These are phyloP conservation scores for Sequoia sempervirens DNA, from an alignment of 75 land plant species.

Conservation along the genomic window DNA sequence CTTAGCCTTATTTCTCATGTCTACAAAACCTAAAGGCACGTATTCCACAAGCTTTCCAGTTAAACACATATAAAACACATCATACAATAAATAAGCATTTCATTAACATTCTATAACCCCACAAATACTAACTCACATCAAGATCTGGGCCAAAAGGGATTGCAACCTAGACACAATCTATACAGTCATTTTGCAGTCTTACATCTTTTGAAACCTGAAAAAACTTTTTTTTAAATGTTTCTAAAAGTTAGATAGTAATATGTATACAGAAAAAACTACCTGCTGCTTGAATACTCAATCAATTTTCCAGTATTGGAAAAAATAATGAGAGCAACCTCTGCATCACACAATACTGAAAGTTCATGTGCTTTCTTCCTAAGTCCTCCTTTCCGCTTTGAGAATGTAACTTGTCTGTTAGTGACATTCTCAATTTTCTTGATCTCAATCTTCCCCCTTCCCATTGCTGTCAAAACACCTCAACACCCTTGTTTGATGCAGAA, in stretches of 20 bases:
- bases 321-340: constrained; percentile 18
- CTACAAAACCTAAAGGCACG: neutral
- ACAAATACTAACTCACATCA: too few species aligned
- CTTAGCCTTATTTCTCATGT: neutral
- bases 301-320: constrained; percentile 25
- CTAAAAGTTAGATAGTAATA: too few species aligned
- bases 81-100: too few species aligned
- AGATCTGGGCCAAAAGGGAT: too few species aligned
- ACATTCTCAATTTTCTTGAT: constrained; percentile 25
- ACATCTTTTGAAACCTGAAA: too few species aligned
- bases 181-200: too few species aligned
- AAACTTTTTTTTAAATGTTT: too few species aligned
- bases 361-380: constrained; percentile 29
- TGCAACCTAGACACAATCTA: too few species aligned
- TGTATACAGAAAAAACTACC: neutral
- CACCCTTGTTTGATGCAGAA: neutral
- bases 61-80: too few species aligned
- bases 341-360: constrained; percentile 25
- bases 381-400: constrained; percentile 25
- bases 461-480: neutral
- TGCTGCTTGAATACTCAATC: neutral
- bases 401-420: constrained; percentile 20
- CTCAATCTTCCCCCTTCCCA: constrained; percentile 31
- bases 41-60: neutral
- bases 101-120: too few species aligned